Evolutionary conservation across 192 early-diverging fungal species (phyloP), one percentile per base, ranked within the genome.

Genomic region (Mortierella claussenii): DNA sequence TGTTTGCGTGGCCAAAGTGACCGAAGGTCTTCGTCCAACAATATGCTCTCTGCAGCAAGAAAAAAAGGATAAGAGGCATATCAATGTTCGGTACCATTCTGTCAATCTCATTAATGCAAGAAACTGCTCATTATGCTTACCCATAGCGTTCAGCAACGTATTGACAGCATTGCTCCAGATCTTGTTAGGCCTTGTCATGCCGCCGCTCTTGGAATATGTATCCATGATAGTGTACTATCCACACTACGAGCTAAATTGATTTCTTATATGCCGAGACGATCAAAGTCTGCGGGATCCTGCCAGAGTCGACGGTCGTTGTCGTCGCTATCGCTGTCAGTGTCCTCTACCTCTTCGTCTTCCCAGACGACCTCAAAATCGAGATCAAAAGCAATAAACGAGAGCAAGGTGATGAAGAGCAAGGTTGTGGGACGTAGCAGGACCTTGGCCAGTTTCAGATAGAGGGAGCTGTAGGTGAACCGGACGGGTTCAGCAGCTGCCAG

Each of bases 91-190:
- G 7, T 40, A 40, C 13, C 13, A 40, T 40, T 40, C 7, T 13
- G 37, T 40, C 13, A 40, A 40, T 7, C 18, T 32, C 5, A 30
- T 8, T 32, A 32, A 53, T n/a, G 8, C 10, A 31, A 12, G 8
- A 53, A 32, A 17, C 30, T 10, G 9, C 13, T n/a, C 18, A 7
- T 34, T 37, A 17, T 40, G 15, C 45, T 60, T 62, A 76, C 73
- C 73, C 64, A 76, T 76, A 17, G 63, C 73, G 28, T 24, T 76
- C 17, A 76, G 65, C 15, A 76, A 46, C 15, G 73, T 76, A 32
- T 76, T 76, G 34, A 76, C 65, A 23, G 73, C 73, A 45, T 67
- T 76, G 32, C 59, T 67, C 73, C 73, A 76, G 34, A 76, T 51
- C 46, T 76, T 76, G 45, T 34, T 54, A 2, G 73, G 43, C 1